Conservation (phyloP, 352 stramenopile genomes). For the Pythium pyrilobum region DNA sequence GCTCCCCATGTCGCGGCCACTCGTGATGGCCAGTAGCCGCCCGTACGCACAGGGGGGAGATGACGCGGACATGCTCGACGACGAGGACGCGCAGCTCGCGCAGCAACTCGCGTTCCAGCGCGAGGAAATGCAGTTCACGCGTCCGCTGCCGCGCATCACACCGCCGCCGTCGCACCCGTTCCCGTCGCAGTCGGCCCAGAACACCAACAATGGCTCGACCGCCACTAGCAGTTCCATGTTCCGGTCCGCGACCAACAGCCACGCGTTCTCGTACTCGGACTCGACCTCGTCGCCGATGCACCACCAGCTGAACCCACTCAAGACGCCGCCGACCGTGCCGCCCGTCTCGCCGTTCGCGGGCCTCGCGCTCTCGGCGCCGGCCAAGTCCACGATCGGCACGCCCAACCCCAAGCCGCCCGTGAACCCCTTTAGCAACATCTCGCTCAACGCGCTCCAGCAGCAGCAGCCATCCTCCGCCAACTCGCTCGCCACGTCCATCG, state of each 20-base stretch:
- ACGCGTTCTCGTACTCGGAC: slow-evolving; percentile 63
- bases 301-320: slow-evolving; percentile 21
- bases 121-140: slow-evolving; percentile 76
- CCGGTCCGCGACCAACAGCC: background rate
- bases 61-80: slow-evolving; percentile 29
- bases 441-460: slow-evolving; percentile 15
- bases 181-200: slow-evolving; percentile 14
- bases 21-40: slow-evolving; percentile 1
- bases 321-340: slow-evolving; percentile 46
- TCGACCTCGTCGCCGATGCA: slow-evolving; percentile 25
- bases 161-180: slow-evolving; percentile 24
- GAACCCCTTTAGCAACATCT: slow-evolving; percentile 44
- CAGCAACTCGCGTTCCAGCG: slow-evolving; percentile 71
- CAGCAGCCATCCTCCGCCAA: slow-evolving; percentile 7
- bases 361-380: slow-evolving; percentile 61
- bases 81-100: slow-evolving; percentile 60
- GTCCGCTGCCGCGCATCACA: slow-evolving; percentile 35
- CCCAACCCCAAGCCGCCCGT: slow-evolving; percentile 26
- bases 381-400: slow-evolving; percentile 29
- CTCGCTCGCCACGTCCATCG: slow-evolving; percentile 22
- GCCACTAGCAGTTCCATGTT: background rate
- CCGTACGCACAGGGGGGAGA: background rate
- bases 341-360: slow-evolving; percentile 68
- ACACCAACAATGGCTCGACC: background rate
- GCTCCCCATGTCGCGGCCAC: slow-evolving; percentile 4